phyloP scores from a whole-genome alignment of 1,139 yeast genomes.

The Yamadazyma atmosphaerica region DNA sequence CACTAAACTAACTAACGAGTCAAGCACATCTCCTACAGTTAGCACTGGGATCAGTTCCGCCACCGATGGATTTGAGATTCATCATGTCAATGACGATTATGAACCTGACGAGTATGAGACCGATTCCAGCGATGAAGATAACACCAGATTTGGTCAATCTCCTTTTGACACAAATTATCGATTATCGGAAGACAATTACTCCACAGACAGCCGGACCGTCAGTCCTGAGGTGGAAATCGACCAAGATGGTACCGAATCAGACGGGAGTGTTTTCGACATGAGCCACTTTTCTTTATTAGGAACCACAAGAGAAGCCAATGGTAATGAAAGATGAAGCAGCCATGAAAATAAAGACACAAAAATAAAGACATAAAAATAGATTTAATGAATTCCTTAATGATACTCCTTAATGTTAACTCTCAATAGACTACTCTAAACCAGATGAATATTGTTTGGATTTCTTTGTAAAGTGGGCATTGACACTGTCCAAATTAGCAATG shows the following conservation, averaged over 20 bases:
- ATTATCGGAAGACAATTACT: conserved; percentile 5
- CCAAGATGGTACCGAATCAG: background rate
- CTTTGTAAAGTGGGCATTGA: conserved; percentile 18
- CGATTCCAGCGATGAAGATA: conserved; percentile 22
- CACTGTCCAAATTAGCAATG: conserved; percentile 21
- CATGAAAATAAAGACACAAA: no score
- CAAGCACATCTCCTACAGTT: background rate
- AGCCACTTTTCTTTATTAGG: conserved; percentile 1
- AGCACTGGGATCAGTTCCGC: background rate
- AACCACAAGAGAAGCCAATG: background rate
- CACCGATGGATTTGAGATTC: conserved; percentile 15
- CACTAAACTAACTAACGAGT: conserved; percentile 18
- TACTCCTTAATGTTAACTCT: no score
- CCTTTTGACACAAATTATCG: conserved; percentile 12
- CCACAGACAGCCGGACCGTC: conserved; percentile 15
- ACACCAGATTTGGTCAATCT: conserved; percentile 8
- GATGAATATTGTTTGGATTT: no score
- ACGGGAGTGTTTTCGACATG: conserved; percentile 1
- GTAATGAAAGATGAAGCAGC: conserved; percentile 5
- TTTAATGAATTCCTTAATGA: no score
- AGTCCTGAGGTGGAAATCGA: conserved; percentile 12
- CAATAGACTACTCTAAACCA: no score
- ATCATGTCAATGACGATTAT: conserved; percentile 13
- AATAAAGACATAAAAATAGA: no score
- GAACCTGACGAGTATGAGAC: conserved; percentile 18